phyloP scores from a whole-genome alignment of 176 grass and related monocot genomes.

The Aegilops tauschii region DNA sequence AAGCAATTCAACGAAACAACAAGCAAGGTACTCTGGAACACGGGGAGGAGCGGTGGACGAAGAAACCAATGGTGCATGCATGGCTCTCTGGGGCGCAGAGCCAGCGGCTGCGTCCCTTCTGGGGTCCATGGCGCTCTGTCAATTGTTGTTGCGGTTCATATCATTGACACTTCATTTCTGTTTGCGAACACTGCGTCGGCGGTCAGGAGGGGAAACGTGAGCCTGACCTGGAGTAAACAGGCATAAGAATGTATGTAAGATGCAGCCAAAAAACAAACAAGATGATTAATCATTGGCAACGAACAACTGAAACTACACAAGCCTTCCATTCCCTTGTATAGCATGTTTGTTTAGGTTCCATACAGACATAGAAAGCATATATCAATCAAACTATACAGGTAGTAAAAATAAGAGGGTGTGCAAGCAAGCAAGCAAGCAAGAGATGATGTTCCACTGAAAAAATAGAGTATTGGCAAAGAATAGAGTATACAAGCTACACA shows the following conservation, averaged over 20 bases:
- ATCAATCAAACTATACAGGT: too few relatives aligned
- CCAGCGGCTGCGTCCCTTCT: constrained; percentile 33
- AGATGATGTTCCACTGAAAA: too few relatives aligned
- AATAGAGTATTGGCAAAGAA: too few relatives aligned
- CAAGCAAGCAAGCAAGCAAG: too few relatives aligned
- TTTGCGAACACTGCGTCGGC: neutral
- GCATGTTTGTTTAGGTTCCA: too few relatives aligned
- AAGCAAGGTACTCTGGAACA: constrained; percentile 28
- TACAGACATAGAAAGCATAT: too few relatives aligned
- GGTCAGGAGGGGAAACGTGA: neutral
- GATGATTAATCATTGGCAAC: neutral
- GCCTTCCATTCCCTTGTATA: neutral
- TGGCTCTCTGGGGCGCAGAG: constrained; percentile 26
- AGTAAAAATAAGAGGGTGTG: too few relatives aligned
- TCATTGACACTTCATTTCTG: neutral
- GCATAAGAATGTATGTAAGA: neutral
- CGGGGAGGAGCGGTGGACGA: constrained; percentile 23
- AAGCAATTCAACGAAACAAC: too few relatives aligned
- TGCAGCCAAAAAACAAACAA: neutral
- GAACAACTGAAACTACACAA: neutral
- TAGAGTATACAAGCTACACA: too few relatives aligned
- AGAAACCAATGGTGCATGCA: constrained; percentile 22
- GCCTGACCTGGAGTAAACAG: constrained; percentile 38
- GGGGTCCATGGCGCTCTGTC: constrained; percentile 41
- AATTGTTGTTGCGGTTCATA: neutral